A percentile compares a stretch with the other conserved stretches of the same genome.
phyloP scores from a whole-genome alignment of 1,284 basidiomycete genomes.

The Tilletia caries region DNA sequence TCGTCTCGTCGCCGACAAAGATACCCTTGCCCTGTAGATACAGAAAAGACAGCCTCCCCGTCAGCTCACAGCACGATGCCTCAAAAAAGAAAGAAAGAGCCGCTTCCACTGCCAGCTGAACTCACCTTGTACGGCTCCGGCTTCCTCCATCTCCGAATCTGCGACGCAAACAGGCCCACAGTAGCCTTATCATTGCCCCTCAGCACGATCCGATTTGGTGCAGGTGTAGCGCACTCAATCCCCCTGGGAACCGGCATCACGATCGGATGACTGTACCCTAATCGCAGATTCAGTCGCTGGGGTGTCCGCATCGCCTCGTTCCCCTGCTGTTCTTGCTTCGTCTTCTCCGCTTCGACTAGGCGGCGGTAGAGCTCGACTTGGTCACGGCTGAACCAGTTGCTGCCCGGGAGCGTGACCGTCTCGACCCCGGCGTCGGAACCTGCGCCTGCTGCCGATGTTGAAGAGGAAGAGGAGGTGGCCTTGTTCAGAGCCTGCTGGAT shows the following conservation, averaged over 20 bases:
- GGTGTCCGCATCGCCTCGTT: constrained; percentile 1
- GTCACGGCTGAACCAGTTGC: constrained; percentile 12
- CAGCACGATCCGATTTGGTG: constrained; percentile 59
- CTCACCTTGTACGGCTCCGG: constrained; percentile 98
- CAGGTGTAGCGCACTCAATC: constrained; percentile 47
- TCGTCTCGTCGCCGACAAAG: constrained; percentile 82
- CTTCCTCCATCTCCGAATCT: constrained; percentile 75
- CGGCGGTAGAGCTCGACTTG: constrained; percentile 4
- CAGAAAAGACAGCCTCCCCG: background rate
- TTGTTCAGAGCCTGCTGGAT: constrained; percentile 32
- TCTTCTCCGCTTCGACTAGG: constrained; percentile 34
- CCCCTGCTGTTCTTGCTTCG: constrained; percentile 25
- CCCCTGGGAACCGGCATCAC: constrained; percentile 72
- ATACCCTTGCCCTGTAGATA: constrained; percentile 64
- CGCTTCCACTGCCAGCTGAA: background rate
- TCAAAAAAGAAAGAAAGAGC: too few relatives aligned
- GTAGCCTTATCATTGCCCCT: constrained; percentile 61
- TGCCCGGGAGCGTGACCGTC: background rate
- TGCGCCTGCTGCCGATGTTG: background rate
- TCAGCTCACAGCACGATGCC: too few relatives aligned
- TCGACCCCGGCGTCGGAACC: background rate
- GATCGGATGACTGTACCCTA: constrained; percentile 86
- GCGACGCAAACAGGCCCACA: constrained; percentile 81
- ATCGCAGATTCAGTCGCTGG: constrained; percentile 46
- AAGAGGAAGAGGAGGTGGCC: background rate